Evolutionary conservation across 768 basidiomycete genomes (phyloP).

Genomic region (Goffeauzyma gilvescens): DNA sequence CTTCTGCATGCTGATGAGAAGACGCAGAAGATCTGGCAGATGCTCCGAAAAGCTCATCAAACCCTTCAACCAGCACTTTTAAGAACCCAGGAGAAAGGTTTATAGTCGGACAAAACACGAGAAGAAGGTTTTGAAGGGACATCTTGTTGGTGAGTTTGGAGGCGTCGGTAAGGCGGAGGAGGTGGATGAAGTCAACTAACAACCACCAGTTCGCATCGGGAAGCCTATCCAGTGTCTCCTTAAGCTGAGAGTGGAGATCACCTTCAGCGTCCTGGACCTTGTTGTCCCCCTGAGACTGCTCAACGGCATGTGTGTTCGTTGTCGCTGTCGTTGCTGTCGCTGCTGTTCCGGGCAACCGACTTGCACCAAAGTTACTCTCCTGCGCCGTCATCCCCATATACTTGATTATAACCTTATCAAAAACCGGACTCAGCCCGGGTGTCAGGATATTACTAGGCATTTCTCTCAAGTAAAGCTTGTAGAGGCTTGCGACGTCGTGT

Average conservation of each 20-base stretch:
- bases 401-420: conserved; percentile 30
- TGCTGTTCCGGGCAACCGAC: no score
- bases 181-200: conserved; percentile 46
- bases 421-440: conserved; percentile 46
- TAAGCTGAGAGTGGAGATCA: conserved; percentile 42
- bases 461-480: conserved; percentile 87
- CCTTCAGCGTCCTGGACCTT: no score
- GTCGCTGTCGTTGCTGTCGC: no score
- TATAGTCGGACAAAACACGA: conserved; percentile 58
- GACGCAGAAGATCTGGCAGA: neutral
- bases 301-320: no score
- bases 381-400: conserved; percentile 5
- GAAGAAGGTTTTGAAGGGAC: conserved; percentile 70
- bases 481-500: conserved; percentile 78
- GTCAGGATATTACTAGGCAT: conserved; percentile 80
- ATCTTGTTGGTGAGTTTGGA: conserved; percentile 63
- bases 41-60: conserved; percentile 15
- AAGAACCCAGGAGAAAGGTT: conserved; percentile 24
- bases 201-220: conserved; percentile 68
- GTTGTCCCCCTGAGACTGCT: no score
- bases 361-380: conserved; percentile 11
- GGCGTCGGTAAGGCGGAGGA: conserved; percentile 56
- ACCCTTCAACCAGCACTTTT: conserved; percentile 19
- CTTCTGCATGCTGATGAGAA: neutral
- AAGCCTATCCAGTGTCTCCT: conserved; percentile 46